Conservation (phyloP, 1,139 yeast genomes). For the Suhomyces panamericanus region DNA sequence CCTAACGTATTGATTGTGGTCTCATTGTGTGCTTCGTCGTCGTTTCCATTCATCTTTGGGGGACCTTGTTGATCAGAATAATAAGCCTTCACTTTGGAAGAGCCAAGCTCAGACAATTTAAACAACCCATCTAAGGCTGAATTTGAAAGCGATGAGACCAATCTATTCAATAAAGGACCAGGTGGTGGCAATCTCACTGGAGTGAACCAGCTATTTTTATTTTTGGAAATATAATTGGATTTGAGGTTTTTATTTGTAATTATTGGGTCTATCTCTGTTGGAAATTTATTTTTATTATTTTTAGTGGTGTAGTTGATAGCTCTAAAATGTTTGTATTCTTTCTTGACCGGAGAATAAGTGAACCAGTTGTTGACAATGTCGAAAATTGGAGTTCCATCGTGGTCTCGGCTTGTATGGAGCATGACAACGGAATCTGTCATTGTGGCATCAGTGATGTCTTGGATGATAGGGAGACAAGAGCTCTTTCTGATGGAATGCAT, state of each 20-base stretch:
- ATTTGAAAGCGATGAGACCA: slow-evolving; percentile 49
- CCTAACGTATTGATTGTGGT: slow-evolving; percentile 33
- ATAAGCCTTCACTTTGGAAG: slow-evolving; percentile 43
- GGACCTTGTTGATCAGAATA: slow-evolving; percentile 24
- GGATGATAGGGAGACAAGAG: slow-evolving; percentile 27
- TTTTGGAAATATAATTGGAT: neutral
- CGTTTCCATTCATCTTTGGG: slow-evolving; percentile 2
- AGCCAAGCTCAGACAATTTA: slow-evolving; percentile 50
- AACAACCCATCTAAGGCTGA: slow-evolving; percentile 56
- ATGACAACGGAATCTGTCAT: slow-evolving; percentile 24
- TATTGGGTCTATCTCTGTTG: slow-evolving; percentile 14
- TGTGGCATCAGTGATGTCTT: slow-evolving; percentile 10
- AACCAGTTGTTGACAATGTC: slow-evolving; percentile 55
- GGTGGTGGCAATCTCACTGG: slow-evolving; percentile 49
- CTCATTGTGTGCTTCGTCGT: slow-evolving; percentile 8
- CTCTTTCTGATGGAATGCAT: slow-evolving; percentile 26
- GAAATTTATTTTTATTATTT: slow-evolving; percentile 10
- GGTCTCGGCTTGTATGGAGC: slow-evolving; percentile 35
- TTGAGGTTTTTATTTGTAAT: slow-evolving; percentile 9
- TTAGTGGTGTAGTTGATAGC: slow-evolving; percentile 17
- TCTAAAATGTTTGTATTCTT: slow-evolving; percentile 35
- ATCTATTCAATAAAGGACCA: slow-evolving; percentile 46
- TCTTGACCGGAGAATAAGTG: slow-evolving; percentile 46
- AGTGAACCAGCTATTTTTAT: slow-evolving; percentile 27
- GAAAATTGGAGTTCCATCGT: slow-evolving; percentile 44